Evolutionary conservation across 1,284 basidiomycete genomes (phyloP).

Genomic region (Xerocomus amazonicus): DNA sequence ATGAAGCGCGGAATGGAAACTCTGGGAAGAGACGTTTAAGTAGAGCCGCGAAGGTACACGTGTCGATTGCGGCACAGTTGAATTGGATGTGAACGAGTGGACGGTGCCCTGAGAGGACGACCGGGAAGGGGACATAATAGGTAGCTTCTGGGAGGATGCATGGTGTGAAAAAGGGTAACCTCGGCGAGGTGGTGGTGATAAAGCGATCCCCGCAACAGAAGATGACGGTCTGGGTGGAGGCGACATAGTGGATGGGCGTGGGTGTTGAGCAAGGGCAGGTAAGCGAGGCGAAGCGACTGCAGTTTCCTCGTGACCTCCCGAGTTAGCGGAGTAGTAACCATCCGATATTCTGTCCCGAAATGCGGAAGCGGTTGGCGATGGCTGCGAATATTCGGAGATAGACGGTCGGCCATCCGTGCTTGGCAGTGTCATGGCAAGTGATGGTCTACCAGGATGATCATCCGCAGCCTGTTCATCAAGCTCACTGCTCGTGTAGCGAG

Average conservation of each 20-base stretch:
- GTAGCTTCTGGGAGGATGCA: conserved; percentile 19
- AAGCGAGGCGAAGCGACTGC: conserved; percentile 9
- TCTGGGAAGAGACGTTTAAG: conserved; percentile 38
- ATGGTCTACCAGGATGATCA: conserved; percentile 30
- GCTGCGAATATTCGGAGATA: conserved; percentile 51
- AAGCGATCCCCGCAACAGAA: conserved; percentile 37
- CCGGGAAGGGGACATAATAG: conserved; percentile 17
- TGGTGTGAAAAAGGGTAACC: conserved; percentile 24
- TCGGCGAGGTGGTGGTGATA: conserved; percentile 54
- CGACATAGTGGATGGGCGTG: conserved; percentile 45
- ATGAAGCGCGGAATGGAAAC: conserved; percentile 41
- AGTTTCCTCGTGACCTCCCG: conserved; percentile 18
- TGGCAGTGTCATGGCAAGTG: conserved; percentile 33
- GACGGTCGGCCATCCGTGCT: conserved; percentile 41
- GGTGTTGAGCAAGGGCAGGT: conserved; percentile 15
- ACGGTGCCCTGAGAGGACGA: conserved; percentile 30
- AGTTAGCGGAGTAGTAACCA: conserved; percentile 28
- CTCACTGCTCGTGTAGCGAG: conserved; percentile 42
- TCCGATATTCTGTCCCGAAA: conserved; percentile 52
- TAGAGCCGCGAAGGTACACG: conserved; percentile 25
- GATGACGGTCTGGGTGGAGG: conserved; percentile 50
- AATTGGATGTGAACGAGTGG: conserved; percentile 31
- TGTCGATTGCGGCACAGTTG: conserved; percentile 26
- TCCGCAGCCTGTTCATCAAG: conserved; percentile 38
- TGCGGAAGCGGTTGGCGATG: conserved; percentile 67